Base-by-base conservation (phyloP, 441 rosid species). In the Hypseocharis bilobata region DNA sequence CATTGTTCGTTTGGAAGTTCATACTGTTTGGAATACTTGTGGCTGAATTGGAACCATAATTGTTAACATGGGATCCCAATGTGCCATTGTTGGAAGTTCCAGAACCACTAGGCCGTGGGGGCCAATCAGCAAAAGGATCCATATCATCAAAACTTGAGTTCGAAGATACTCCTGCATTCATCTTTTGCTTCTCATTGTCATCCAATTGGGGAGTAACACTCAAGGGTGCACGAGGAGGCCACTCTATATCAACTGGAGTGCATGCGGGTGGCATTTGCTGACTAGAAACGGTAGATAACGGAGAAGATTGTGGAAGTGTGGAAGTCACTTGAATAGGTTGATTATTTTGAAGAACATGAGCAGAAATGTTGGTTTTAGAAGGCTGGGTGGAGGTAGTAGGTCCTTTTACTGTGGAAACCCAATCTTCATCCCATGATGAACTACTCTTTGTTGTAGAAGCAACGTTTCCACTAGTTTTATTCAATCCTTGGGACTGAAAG, bases 111-210 rank as follows among this genome's bases (percentile, higher is more conserved):
- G 82, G 68, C 44, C 83, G 74, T 49, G 92, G 93, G 70, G 95
- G 96, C 98, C 96, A 92, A 66, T 87, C 76, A 19, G 91, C 89
- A 68, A 89, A 89, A 62, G 96, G 98, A 79, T 92, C 96, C 67
- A 82, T 56, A 19, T 89, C 94, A 71, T 85, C 90, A 60, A 85
- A 76, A 68, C 74, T 72, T 68, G 86, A 73, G 63, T 80, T 62
- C 13, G 85, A 72, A 17, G 92, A 74, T 66, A 76, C 70, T 76
- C 78, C 80, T 1, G 72, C 66, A 38, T 71, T 74, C 23, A 61
- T 27, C 40, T 19, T 22, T 66, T 74, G 83, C 75, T 81, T 72
- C 61, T 81, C 78, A 4, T 51, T 72, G 64, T 68, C 74, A 69
- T 60, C 70, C 42, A 71, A 62, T 38, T 72, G 81, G 72, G 84